Conservation (phyloP, 225 moss, liverwort and hornwort genomes). For the Thuidium tamariscinum region DNA sequence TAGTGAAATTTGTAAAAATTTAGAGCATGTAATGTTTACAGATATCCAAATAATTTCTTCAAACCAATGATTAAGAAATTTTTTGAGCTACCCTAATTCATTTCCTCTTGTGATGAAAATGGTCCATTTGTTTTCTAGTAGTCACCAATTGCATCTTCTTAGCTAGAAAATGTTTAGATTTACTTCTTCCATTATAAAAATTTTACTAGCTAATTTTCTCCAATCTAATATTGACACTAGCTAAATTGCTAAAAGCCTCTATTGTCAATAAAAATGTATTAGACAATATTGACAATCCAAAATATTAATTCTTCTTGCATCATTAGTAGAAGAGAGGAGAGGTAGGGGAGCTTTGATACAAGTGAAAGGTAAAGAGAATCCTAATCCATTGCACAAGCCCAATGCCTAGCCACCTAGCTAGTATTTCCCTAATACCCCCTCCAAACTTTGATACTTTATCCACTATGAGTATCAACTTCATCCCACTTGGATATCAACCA, state of each 20-base stretch:
- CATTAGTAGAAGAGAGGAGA: accelerated
- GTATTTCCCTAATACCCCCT: background rate
- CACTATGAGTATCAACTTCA: accelerated
- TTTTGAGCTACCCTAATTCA: no score
- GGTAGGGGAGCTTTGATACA: background rate
- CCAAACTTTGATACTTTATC: background rate
- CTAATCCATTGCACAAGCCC: background rate
- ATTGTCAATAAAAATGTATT: background rate
- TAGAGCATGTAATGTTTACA: no score
- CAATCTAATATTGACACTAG: background rate
- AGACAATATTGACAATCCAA: background rate
- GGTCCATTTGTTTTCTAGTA: no score
- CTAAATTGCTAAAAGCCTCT: background rate
- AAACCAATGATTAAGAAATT: no score
- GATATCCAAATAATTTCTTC: no score
- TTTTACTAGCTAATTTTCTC: no score
- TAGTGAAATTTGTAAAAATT: no score
- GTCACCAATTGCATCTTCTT: no score
- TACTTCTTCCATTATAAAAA: no score
- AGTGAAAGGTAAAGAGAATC: background rate
- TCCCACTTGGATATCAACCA: background rate
- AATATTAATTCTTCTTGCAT: background rate
- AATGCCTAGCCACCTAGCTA: accelerated
- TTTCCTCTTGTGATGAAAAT: no score
- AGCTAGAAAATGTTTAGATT: no score